Conservation (phyloP, 2,329 filamentous ascomycete species). For the Drechslerella stenobrocha region DNA sequence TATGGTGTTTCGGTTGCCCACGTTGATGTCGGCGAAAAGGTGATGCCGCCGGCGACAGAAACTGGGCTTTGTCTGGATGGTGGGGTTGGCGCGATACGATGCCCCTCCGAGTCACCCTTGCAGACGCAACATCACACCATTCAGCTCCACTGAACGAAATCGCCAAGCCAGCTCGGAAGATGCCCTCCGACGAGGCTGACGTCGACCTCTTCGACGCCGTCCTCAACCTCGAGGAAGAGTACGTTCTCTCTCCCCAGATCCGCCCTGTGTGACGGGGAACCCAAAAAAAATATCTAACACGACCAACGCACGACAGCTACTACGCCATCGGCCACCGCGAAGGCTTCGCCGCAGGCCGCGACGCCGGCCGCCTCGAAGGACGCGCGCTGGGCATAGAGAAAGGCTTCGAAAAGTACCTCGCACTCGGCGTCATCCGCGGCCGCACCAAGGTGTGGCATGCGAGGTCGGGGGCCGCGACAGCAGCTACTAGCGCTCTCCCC, state of each 20-base stretch:
- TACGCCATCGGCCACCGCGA: conserved; percentile 80
- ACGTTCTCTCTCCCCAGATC: conserved; percentile 15
- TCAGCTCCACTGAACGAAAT: no score
- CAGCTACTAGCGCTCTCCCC: conserved; percentile 23
- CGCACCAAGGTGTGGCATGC: conserved; percentile 82
- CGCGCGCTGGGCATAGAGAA: conserved; percentile 87
- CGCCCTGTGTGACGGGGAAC: neutral
- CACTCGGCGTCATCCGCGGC: conserved; percentile 76
- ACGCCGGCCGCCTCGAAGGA: conserved; percentile 81
- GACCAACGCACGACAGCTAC: conserved; percentile 59
- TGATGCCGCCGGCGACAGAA: no score
- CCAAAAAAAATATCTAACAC: conserved; percentile 19
- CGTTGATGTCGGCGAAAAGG: no score
- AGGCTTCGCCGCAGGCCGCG: conserved; percentile 73
- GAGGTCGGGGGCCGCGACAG: conserved; percentile 59
- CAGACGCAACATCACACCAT: no score
- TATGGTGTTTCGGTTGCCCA: no score
- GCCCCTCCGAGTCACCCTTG: no score
- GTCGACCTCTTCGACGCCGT: conserved; percentile 51
- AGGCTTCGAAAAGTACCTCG: conserved; percentile 87
- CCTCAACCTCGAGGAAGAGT: conserved; percentile 53
- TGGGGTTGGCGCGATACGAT: no score
- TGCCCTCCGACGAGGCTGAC: conserved; percentile 3
- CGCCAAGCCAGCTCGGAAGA: no score
- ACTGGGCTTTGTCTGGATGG: no score